Base-by-base conservation (phyloP, 345 rosid species). In the Citrus maxima region DNA sequence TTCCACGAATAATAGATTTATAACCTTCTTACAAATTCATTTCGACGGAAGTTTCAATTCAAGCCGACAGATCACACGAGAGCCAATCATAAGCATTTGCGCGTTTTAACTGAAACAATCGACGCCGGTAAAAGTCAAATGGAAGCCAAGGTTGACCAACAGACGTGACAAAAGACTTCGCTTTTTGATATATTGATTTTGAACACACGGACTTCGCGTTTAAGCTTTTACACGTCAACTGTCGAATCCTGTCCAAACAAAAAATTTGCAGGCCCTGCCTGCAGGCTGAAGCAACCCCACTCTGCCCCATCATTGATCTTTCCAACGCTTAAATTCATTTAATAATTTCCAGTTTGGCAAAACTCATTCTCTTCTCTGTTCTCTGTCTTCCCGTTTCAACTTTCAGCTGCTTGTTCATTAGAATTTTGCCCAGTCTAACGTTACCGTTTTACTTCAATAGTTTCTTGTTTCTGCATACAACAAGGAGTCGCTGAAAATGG, bases 401-500 rank as follows among this genome's bases (percentile, higher is more conserved):
- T 70, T 3, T 19, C 59, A 3, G 22, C 59, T 25, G 2, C 28
- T 14, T 14, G 51, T 46, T 46, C 51, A 46, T 46, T 13, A 3
- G 51, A 46, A 46, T 28, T 63, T 63, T 63, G 67, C 3, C 8
- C 1, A 18, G 27, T 10, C 38, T 32, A 55, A 10, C 46, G 3
- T 22, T 62, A 10, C 63, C 68, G 24, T 34, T 73, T 13, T 16
- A 34, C 35, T 10, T 32, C 9, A 28, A 6, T 70, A 16, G 58
- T 18, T 74, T 72, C 60, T 54, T 51, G 72, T 24, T 62, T 72
- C 46, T 34, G 42, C 21, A 2, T 4, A 30, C n/a, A 32, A 21
- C 5, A 30, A 22, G n/a, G 3, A 56, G 49, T 51, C 21, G 24
- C 72, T 67, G 7, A 21, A 65, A 72, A 91, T 91, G 95, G 95